A percentile compares a stretch with the other conserved stretches of the same genome.
phyloP scores from a whole-genome alignment of 2,329 filamentous ascomycete genomes.

The Mycosphaerelloides madeirae region DNA sequence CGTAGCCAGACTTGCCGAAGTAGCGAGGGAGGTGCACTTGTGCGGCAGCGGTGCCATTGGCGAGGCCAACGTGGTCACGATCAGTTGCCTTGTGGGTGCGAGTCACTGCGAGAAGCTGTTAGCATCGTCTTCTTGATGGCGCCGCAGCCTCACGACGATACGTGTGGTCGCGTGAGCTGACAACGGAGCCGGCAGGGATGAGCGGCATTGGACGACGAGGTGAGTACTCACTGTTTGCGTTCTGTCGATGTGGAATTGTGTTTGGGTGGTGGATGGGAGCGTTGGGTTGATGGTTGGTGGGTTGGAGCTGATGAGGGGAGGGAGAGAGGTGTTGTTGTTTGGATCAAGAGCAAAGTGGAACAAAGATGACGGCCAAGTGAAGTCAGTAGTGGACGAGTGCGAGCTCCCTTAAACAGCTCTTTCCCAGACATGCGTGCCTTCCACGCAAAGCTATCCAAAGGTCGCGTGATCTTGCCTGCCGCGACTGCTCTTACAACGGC shows the following conservation, averaged over 20 bases:
- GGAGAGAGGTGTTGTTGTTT: too few relatives aligned
- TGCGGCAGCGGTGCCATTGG: constrained; percentile 65
- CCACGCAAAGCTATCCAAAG: too few relatives aligned
- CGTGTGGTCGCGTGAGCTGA: not conserved
- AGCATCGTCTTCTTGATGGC: constrained; percentile 2
- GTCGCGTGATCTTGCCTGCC: too few relatives aligned
- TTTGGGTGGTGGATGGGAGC: not conserved
- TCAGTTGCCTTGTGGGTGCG: constrained; percentile 95
- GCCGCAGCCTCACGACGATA: not conserved
- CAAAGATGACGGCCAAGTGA: too few relatives aligned
- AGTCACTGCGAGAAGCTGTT: constrained; percentile 63
- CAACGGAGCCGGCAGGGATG: too few relatives aligned
- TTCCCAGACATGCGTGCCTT: too few relatives aligned
- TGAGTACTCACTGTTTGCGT: constrained; percentile 1
- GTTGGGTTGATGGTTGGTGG: not conserved
- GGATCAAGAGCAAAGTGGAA: too few relatives aligned
- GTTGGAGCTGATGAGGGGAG: too few relatives aligned
- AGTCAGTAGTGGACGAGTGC: too few relatives aligned
- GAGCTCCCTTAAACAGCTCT: too few relatives aligned
- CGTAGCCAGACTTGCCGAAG: constrained; percentile 82
- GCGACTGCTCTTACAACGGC: too few relatives aligned
- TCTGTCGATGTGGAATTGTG: not conserved
- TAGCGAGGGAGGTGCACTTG: constrained; percentile 80
- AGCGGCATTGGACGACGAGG: constrained; percentile 3
- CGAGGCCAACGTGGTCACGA: constrained; percentile 77